Evolutionary conservation across 768 basidiomycete species (phyloP).

Genomic region (Tremella yokohamensis): DNA sequence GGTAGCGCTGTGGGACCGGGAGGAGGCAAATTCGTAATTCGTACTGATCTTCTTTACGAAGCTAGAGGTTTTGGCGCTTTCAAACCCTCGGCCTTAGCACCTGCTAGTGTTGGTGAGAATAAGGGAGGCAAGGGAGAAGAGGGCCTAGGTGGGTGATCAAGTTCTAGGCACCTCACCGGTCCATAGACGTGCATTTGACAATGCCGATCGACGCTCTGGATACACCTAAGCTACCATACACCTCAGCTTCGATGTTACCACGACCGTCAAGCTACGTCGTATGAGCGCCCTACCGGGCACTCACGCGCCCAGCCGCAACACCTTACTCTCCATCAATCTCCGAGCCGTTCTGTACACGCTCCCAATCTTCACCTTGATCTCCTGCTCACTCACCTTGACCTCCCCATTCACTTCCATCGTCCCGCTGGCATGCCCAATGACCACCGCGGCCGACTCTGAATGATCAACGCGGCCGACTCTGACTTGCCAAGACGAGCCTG

Average conservation of each 20-base stretch:
- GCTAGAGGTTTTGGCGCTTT: slow-evolving; percentile 48
- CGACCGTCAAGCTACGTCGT: no score
- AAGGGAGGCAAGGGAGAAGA: slow-evolving; percentile 41
- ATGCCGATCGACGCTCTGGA: no score
- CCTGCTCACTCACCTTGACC: slow-evolving; percentile 53
- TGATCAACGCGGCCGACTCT: background rate
- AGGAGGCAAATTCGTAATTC: slow-evolving; percentile 51
- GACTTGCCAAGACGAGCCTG: slow-evolving; percentile 13
- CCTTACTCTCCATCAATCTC: slow-evolving; percentile 66
- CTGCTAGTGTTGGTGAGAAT: slow-evolving; percentile 37
- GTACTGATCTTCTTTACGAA: slow-evolving; percentile 51
- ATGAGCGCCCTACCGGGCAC: no score
- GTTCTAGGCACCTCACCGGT: no score
- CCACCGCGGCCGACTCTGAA: background rate
- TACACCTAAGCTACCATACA: no score
- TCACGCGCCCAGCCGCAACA: slow-evolving; percentile 55
- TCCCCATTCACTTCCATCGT: slow-evolving; percentile 65
- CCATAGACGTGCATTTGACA: no score
- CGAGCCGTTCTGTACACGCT: slow-evolving; percentile 69
- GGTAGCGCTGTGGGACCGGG: slow-evolving; percentile 47
- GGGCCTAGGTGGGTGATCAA: slow-evolving; percentile 32
- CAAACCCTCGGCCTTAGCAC: slow-evolving; percentile 23
- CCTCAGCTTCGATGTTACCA: no score
- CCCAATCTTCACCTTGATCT: slow-evolving; percentile 55
- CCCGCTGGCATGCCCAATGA: slow-evolving; percentile 61